Conservation (phyloP, 2,329 filamentous ascomycete genomes). For the Aspergillus sp. region DNA sequence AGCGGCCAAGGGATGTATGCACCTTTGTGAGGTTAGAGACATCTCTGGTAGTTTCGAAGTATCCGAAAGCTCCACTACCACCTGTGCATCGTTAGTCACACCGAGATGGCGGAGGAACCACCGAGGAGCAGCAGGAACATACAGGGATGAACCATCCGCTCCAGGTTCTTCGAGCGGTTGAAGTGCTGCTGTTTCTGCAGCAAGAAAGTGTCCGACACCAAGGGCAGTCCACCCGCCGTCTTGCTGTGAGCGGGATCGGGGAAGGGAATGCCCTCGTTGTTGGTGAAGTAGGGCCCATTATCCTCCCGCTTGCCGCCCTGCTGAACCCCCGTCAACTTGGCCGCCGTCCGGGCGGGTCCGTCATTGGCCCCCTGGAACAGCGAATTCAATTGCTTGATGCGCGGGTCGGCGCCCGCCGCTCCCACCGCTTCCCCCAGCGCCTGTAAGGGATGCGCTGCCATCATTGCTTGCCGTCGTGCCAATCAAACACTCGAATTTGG, state of each 20-base stretch:
- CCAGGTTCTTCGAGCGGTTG: conserved; percentile 58
- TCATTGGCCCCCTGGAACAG: conserved; percentile 50
- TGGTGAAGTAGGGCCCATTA: conserved; percentile 56
- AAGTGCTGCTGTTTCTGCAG: conserved; percentile 60
- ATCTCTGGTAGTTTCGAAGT: conserved; percentile 30
- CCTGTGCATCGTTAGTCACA: neutral
- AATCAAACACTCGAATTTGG: too few relatives aligned
- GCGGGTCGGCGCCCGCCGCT: conserved; percentile 42
- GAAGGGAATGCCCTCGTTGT: conserved; percentile 56
- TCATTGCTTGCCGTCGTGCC: too few relatives aligned
- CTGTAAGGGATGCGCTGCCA: too few relatives aligned
- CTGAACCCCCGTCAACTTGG: conserved; percentile 53
- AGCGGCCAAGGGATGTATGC: neutral
- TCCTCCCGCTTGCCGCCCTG: conserved; percentile 52
- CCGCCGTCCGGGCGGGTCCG: conserved; percentile 55
- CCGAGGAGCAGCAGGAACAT: neutral
- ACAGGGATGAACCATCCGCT: conserved; percentile 41
- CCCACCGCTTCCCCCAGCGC: conserved; percentile 37
- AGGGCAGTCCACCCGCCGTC: conserved; percentile 55
- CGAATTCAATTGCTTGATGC: conserved; percentile 32
- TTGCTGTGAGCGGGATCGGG: conserved; percentile 56
- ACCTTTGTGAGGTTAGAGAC: conserved; percentile 20
- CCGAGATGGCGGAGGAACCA: too few relatives aligned
- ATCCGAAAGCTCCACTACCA: conserved; percentile 29
- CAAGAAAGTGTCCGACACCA: conserved; percentile 54